Evolutionary conservation across 2,329 filamentous ascomycete genomes (phyloP).

Genomic region (Fusarium globosum): DNA sequence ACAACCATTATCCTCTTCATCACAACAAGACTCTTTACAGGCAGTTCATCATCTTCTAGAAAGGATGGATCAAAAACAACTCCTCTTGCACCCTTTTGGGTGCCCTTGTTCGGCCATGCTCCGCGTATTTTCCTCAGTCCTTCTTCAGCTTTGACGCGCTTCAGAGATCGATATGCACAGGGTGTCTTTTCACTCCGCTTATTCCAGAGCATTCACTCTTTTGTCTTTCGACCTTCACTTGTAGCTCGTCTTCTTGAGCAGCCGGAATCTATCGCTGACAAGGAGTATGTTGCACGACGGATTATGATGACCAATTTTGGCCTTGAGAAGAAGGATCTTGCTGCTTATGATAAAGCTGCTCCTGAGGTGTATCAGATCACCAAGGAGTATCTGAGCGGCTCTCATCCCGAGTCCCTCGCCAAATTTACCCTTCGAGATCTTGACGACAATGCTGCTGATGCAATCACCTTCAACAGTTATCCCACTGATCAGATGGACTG

Average conservation of each 20-base stretch:
- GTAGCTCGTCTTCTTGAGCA: constrained; percentile 45
- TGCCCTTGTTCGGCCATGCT: constrained; percentile 52
- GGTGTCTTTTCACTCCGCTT: constrained; percentile 52
- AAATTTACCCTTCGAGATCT: constrained; percentile 36
- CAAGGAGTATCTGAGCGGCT: constrained; percentile 43
- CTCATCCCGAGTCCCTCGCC: constrained; percentile 41
- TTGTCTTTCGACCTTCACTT: constrained; percentile 50
- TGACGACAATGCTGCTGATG: constrained; percentile 48
- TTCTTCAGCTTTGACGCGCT: constrained; percentile 46
- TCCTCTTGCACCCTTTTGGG: constrained; percentile 49
- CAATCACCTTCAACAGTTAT: constrained; percentile 53
- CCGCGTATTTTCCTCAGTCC: constrained; percentile 47
- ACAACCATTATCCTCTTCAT: constrained; percentile 44
- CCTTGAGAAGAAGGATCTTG: constrained; percentile 44
- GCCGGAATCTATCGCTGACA: constrained; percentile 43
- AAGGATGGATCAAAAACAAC: constrained; percentile 38
- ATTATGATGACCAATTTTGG: constrained; percentile 50
- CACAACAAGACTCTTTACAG: constrained; percentile 42
- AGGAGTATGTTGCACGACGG: constrained; percentile 39
- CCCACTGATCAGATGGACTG: constrained; percentile 53
- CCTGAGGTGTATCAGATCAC: constrained; percentile 45
- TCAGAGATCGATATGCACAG: constrained; percentile 48
- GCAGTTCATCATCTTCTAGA: constrained; percentile 53
- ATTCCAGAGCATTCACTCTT: constrained; percentile 48
- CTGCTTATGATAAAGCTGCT: constrained; percentile 47